Evolutionary conservation across 1,284 basidiomycete genomes (phyloP).

Genomic region (Tylopilus sp.): DNA sequence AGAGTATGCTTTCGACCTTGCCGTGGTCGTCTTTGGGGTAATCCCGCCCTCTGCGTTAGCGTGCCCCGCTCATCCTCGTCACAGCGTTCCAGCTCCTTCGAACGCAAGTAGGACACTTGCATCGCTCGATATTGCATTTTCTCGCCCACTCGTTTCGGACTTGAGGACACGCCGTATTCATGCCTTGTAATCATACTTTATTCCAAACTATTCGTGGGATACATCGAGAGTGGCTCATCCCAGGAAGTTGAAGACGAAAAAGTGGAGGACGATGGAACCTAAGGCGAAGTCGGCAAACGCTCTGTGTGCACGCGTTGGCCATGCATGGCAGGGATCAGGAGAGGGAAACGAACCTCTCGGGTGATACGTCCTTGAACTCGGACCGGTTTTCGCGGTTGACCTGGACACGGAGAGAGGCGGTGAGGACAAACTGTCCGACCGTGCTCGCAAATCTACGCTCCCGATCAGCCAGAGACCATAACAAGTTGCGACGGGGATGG

Average conservation of each 20-base stretch:
- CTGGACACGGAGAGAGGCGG: conserved; percentile 89
- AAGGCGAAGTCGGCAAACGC: conserved; percentile 96
- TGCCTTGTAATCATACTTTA: conserved; percentile 15
- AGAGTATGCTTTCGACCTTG: conserved; percentile 80
- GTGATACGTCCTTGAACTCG: conserved; percentile 89
- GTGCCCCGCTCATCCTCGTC: conserved; percentile 4
- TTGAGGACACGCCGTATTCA: neutral
- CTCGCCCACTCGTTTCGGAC: neutral
- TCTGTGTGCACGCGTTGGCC: conserved; percentile 41
- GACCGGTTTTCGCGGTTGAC: conserved; percentile 81
- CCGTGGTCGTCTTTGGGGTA: conserved; percentile 76
- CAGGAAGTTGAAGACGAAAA: conserved; percentile 98
- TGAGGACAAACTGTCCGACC: conserved; percentile 95
- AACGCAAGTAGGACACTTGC: conserved; percentile 38
- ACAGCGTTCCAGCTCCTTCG: conserved; percentile 72
- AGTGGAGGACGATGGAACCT: conserved; percentile 93
- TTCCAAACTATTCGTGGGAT: neutral
- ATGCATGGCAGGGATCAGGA: neutral
- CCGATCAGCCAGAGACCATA: neutral
- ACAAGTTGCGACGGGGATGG: neutral
- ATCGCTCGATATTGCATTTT: neutral
- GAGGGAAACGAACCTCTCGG: conserved; percentile 72
- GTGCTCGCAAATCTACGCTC: conserved; percentile 79
- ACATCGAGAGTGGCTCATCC: conserved; percentile 44
- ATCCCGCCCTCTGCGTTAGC: conserved; percentile 26